phyloP scores from a whole-genome alignment of 805 yeast genomes.

The Saccharomyces eubayanus region DNA sequence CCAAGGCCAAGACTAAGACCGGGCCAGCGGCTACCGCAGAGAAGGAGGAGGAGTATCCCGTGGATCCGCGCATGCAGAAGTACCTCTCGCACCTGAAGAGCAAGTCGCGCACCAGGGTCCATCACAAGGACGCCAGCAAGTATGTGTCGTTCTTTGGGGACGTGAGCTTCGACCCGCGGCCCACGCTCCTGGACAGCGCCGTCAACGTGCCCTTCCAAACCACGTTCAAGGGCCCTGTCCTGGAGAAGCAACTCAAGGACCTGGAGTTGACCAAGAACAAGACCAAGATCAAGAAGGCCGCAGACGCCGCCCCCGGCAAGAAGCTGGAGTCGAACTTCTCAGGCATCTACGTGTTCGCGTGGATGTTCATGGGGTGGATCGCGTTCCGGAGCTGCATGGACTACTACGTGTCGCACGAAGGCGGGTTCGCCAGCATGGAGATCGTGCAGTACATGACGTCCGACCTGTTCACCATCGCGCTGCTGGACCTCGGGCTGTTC shows the following conservation, averaged over 20 bases:
- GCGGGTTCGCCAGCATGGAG: constrained; percentile 37
- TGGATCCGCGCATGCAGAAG: neutral
- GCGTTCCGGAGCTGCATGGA: constrained; percentile 47
- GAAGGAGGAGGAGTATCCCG: neutral
- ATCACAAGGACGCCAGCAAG: neutral
- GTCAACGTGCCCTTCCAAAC: constrained; percentile 13
- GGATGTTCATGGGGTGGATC: constrained; percentile 57
- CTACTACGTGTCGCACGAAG: constrained; percentile 39
- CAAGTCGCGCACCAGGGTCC: neutral
- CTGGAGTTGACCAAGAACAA: constrained; percentile 7
- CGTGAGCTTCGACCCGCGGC: constrained; percentile 37
- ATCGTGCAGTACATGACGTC: constrained; percentile 49
- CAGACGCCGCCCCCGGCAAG: constrained; percentile 1
- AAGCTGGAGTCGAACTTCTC: constrained; percentile 37
- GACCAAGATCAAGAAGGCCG: neutral
- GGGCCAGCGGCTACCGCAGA: no score
- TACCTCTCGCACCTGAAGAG: neutral
- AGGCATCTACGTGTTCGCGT: constrained; percentile 75
- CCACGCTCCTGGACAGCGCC: constrained; percentile 44
- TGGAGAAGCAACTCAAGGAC: constrained; percentile 20
- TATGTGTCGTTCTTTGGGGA: constrained; percentile 45
- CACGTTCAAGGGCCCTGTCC: constrained; percentile 24
- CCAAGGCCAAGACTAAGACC: no score
- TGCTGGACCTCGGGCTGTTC: constrained; percentile 71
- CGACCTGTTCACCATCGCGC: constrained; percentile 55